Conservation (phyloP, 768 basidiomycete genomes). For the Leccinum aurantiacum region DNA sequence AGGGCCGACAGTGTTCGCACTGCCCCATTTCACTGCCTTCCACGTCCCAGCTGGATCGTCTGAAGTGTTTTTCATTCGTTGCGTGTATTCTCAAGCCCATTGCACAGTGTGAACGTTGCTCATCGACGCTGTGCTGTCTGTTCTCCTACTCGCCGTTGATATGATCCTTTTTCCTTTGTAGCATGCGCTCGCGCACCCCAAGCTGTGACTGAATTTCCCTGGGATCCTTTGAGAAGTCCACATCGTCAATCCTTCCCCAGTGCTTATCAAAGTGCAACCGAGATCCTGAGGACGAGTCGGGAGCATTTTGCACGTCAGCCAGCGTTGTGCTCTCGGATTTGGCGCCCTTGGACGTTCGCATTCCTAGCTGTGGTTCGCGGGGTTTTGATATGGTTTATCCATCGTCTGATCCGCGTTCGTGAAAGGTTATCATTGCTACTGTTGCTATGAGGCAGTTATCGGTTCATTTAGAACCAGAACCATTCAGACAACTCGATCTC, state of each 20-base stretch:
- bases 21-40: no score
- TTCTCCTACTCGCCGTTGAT: no score
- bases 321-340: slow-evolving; percentile 48
- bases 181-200: slow-evolving; percentile 12
- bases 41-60: no score
- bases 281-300: slow-evolving; percentile 42
- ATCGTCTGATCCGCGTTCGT: background rate
- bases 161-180: no score
- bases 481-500: slow-evolving; percentile 46
- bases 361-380: slow-evolving; percentile 53
- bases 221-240: slow-evolving; percentile 47
- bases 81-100: no score
- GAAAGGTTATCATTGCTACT: slow-evolving; percentile 53
- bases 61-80: no score
- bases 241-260: slow-evolving; percentile 51
- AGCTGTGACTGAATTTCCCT: slow-evolving; percentile 48
- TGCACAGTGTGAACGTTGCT: no score
- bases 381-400: background rate
- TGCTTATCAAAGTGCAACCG: slow-evolving; percentile 51
- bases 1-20: no score
- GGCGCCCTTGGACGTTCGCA: slow-evolving; percentile 57
- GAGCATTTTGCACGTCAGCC: slow-evolving; percentile 46
- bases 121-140: no score
- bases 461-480: slow-evolving; percentile 45
- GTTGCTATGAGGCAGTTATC: slow-evolving; percentile 48